Conservation (phyloP, 2,329 filamentous ascomycete species). For the Orbilia javanica region DNA sequence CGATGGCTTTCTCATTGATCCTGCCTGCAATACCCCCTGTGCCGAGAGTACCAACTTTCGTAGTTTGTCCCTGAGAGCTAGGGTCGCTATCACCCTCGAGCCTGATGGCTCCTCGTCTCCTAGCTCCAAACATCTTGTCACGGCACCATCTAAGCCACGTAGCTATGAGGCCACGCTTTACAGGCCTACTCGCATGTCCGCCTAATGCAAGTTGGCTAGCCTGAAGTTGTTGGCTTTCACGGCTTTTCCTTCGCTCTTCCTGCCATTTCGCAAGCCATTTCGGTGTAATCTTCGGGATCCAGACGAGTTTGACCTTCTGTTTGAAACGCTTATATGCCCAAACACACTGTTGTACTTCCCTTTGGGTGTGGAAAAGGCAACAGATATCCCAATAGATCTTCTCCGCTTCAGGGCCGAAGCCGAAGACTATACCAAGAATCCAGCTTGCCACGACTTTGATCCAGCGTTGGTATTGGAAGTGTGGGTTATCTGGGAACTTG, state of each 20-base stretch:
- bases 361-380: conserved; percentile 21
- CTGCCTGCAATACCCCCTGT: not conserved
- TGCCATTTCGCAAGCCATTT: conserved; percentile 30
- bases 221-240: not conserved
- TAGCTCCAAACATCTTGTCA: not conserved
- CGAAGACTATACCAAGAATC: conserved; percentile 74
- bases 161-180: conserved; percentile 1
- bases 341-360: conserved; percentile 12
- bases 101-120: not conserved
- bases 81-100: not conserved
- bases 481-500: conserved; percentile 67
- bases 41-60: not conserved
- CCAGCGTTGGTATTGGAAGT: conserved; percentile 72
- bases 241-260: not conserved
- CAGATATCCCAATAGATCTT: conserved; percentile 70
- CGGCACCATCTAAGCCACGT: conserved; percentile 28
- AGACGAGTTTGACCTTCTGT: conserved; percentile 3
- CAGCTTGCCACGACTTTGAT: conserved; percentile 70
- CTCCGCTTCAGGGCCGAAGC: conserved; percentile 73
- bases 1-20: not conserved
- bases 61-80: not conserved
- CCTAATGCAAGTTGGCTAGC: conserved; percentile 13
- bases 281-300: conserved; percentile 38
- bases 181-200: conserved; percentile 1
- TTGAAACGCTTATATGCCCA: conserved; percentile 37